A percentile compares a stretch with the other conserved stretches of the same genome.
Evolutionary conservation across 169 alveolate genomes (phyloP).

Genomic region (Eimeria praecox): DNA sequence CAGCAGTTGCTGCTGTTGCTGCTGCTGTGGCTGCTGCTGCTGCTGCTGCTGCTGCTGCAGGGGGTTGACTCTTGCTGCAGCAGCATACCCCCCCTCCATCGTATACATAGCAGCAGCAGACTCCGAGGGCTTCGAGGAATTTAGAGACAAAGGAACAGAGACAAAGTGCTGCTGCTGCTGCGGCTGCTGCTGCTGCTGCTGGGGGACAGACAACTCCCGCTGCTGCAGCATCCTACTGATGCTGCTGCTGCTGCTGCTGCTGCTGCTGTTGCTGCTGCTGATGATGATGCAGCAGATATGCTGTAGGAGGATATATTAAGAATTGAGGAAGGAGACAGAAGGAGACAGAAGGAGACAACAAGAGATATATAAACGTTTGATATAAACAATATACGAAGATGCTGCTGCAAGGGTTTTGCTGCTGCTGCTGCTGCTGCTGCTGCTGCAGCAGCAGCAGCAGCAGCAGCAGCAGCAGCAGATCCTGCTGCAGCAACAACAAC

Average conservation of each 20-base stretch:
- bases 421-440: neutral
- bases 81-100: neutral
- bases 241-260: neutral
- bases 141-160: too few relatives aligned
- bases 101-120: neutral
- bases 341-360: neutral
- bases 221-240: neutral
- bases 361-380: neutral
- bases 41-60: conserved; percentile 2
- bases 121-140: neutral
- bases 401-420: too few relatives aligned
- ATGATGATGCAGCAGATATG: neutral
- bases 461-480: too few relatives aligned
- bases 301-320: neutral
- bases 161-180: neutral
- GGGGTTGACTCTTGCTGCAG: neutral
- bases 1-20: too few relatives aligned
- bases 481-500: too few relatives aligned
- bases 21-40: neutral
- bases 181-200: neutral
- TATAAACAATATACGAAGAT: neutral
- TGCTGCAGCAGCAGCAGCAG: neutral
- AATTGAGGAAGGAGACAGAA: neutral
- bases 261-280: neutral
- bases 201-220: neutral